Base-by-base conservation (phyloP, 306 rosid genomes). In the Dryas octopetala region DNA sequence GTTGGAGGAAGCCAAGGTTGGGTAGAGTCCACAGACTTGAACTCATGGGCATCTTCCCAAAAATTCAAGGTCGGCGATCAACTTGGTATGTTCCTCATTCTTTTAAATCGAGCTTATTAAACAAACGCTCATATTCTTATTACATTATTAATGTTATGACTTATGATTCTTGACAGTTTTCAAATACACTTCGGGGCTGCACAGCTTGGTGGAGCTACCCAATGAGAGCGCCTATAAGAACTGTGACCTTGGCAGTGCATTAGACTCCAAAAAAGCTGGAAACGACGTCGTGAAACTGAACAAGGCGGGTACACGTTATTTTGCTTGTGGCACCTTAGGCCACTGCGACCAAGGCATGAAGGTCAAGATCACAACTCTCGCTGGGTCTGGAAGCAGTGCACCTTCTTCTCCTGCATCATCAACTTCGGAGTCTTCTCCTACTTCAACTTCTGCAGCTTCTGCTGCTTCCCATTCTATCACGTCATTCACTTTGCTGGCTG, bases 1-100 rank as follows among this genome's bases (percentile, higher is more conserved):
- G 98, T 94, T 81, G 98, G 98, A 9, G 98, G 97, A 76, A 86
- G 79, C 81, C 93, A 91, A 83, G 98, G 98, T 9, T 94, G 98
- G 98, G 90, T 89, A 62, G 73, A 72, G 75, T 88, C 98, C 77
- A 87, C 87, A 40, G 91, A 94, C 65, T 86, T 90, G 14, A 79
- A 87, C 23, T 74, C 98, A 6, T 91, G 97, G 98, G 70, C 63
- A 74, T 86, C 93, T 52, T 83, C 80, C 47, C 83, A 90, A 71
- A 90, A 86, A 76, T 94, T 94, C 80, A 91, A 86, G 68, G 93
- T 87, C 57, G 93, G 95, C 49, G 98, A 94, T 78, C 84, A 88
- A 87, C 96, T 94, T 51, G 96, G 98, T 94, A 88, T 7, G 87
- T 78, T 7, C 0, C 40, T 41, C 43, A 9, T 7, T 4, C 43